Evolutionary conservation across 306 rosid genomes (phyloP), one percentile per base, ranked within the genome.

Genomic region (Morella rubra): DNA sequence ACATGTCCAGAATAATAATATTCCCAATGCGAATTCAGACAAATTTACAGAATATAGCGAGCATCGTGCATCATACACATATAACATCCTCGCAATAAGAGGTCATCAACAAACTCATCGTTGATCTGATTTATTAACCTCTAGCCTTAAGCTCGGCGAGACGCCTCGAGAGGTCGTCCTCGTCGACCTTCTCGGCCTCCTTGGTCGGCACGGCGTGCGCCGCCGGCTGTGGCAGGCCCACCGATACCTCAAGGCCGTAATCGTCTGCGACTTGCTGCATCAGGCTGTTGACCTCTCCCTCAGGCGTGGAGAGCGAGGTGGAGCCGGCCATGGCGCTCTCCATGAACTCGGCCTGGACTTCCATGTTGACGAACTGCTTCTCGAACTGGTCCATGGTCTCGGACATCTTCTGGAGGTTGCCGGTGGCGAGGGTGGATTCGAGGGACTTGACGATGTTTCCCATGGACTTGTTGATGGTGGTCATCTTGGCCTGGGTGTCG

Each of bases 181-280:
- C 96, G 19, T 91, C 97, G 13, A 91, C 89, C 87, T 90, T 91
- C 67, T 90, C 98, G 0, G 97, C 69, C 62, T 93, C 98, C 87
- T 92, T 90, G 10, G 84, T 46, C 3, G 98, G 97, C 78, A 93
- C 97, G 6, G 97, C 96, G 24, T 93, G 97, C 3, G 86, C 86
- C 0, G 97, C 97, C 0, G 98, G 84, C 87, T 90, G 97, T 0
- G 98, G 98, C 8, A 93, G 87, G 5, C 97, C 97, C n/a, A 93
- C 97, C 0, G 97, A 90, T 44, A 93, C 98, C 85, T 93, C 98
- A 49, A 93, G 95, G 5, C 98, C 98, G 42, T 93, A 93, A 68
- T 91, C 98, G 50, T 93, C 98, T 5, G 97, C 98, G 4, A 93
- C 98, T 86, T 93, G 98, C 42, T 93, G 98, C 98, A 93, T 93